Percentiles rank a stretch among this genome's conserved stretches.
Conservation (phyloP, 345 rosid genomes). For the Brassica carinata region DNA sequence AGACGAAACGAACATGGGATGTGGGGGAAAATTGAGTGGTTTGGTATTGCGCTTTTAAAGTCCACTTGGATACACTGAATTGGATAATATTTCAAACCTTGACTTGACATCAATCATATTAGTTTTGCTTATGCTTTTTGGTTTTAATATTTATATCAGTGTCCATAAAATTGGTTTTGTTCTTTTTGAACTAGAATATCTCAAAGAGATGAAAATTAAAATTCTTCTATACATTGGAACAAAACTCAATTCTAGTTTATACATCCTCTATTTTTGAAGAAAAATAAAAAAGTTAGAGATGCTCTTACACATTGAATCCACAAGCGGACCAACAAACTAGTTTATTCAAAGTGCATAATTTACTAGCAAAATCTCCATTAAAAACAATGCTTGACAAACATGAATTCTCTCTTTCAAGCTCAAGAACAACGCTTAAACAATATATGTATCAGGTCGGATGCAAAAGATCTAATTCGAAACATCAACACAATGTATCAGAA, state of each 20-base stretch:
- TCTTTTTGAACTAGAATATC: neutral
- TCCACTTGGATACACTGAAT: too few species aligned
- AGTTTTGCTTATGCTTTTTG: neutral
- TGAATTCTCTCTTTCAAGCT: neutral
- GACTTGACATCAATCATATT: neutral
- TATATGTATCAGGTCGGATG: neutral
- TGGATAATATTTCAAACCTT: too few species aligned
- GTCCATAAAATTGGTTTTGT: neutral
- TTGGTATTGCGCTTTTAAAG: neutral
- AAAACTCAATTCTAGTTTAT: too few species aligned
- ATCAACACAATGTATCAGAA: neutral
- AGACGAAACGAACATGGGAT: neutral
- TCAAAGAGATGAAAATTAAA: too few species aligned
- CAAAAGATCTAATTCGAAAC: neutral
- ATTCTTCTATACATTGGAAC: too few species aligned
- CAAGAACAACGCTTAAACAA: neutral
- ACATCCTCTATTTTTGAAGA: too few species aligned
- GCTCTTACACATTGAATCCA: too few species aligned
- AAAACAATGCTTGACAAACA: neutral
- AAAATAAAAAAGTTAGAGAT: too few species aligned
- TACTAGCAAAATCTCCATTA: neutral
- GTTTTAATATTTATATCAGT: neutral
- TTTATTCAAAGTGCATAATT: neutral
- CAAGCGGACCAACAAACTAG: neutral
- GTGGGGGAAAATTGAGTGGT: neutral